These are phyloP conservation scores for Hyaloperonospora brassicae DNA, from an alignment of 352 stramenopile species.

Conservation along the genomic window DNA sequence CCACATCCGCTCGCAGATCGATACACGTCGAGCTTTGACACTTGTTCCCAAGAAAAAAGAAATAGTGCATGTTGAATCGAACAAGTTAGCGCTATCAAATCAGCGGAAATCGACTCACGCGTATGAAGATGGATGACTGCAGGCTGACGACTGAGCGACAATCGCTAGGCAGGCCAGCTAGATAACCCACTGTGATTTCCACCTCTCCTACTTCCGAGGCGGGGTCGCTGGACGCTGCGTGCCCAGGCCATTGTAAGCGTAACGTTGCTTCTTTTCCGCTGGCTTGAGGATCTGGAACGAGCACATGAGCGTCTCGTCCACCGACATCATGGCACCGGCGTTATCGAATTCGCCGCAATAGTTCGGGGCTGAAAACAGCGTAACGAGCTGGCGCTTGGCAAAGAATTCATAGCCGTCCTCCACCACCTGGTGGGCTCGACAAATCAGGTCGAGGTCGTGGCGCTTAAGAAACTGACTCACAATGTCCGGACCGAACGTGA, in stretches of 20 bases:
- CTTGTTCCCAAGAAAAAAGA: constrained; percentile 2
- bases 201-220: constrained; percentile 38
- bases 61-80: constrained; percentile 24
- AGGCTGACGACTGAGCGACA: constrained; percentile 8
- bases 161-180: constrained; percentile 13
- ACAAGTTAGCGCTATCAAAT: constrained; percentile 24
- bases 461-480: constrained; percentile 94
- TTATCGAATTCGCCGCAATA: constrained; percentile 99
- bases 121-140: constrained; percentile 28
- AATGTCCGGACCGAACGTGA: constrained; percentile 98
- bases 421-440: constrained; percentile 97
- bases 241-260: constrained; percentile 53
- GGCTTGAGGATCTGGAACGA: constrained; percentile 85
- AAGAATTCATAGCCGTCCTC: constrained; percentile 99
- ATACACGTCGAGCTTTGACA: background rate
- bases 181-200: constrained; percentile 8
- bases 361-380: constrained; percentile 99
- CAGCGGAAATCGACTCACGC: constrained; percentile 36
- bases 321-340: constrained; percentile 86
- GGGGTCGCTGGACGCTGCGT: constrained; percentile 52
- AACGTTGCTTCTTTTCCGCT: constrained; percentile 77
- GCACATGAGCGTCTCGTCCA: constrained; percentile 73
- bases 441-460: constrained; percentile 98
- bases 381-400: constrained; percentile 96
- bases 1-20: too few relatives aligned